phyloP scores from a whole-genome alignment of 495 filamentous ascomycete genomes.

The Talaromyces wortmannii region DNA sequence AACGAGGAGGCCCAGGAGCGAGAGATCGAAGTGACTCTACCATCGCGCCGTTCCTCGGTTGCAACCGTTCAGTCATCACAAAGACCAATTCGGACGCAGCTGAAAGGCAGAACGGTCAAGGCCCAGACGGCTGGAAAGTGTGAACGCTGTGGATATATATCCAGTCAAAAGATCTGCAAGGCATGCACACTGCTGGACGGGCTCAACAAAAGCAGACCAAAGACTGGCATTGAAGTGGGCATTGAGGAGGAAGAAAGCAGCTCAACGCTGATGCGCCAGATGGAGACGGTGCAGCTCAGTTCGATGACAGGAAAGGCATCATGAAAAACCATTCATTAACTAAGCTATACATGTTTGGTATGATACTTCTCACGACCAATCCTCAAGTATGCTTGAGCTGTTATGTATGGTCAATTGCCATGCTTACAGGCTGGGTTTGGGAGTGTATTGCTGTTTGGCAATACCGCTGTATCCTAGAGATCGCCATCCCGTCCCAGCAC shows the following conservation, averaged over 20 bases:
- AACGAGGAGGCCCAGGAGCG: constrained; percentile 57
- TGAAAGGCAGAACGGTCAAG: constrained; percentile 30
- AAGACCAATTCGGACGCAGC: constrained; percentile 12
- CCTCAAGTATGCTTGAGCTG: too few relatives aligned
- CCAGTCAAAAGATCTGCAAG: constrained; percentile 91
- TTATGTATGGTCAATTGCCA: too few relatives aligned
- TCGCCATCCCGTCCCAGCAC: too few relatives aligned
- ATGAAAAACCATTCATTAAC: neutral
- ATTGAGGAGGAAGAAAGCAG: constrained; percentile 50
- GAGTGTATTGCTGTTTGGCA: too few relatives aligned
- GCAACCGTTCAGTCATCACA: neutral
- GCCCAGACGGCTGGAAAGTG: constrained; percentile 79
- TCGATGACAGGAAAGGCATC: neutral
- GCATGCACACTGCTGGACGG: constrained; percentile 87
- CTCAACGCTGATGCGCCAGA: constrained; percentile 45
- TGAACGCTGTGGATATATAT: constrained; percentile 86
- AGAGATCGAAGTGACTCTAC: constrained; percentile 65
- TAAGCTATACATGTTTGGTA: neutral
- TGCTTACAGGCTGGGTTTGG: too few relatives aligned
- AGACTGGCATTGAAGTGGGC: constrained; percentile 57
- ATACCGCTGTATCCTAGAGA: too few relatives aligned
- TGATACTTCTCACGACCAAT: too few relatives aligned
- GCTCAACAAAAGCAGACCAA: constrained; percentile 83
- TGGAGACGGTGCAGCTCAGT: constrained; percentile 46
- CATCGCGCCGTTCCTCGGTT: constrained; percentile 5